Evolutionary conservation across 179 eudicot species (phyloP).

Genomic region (Actinidia arguta): DNA sequence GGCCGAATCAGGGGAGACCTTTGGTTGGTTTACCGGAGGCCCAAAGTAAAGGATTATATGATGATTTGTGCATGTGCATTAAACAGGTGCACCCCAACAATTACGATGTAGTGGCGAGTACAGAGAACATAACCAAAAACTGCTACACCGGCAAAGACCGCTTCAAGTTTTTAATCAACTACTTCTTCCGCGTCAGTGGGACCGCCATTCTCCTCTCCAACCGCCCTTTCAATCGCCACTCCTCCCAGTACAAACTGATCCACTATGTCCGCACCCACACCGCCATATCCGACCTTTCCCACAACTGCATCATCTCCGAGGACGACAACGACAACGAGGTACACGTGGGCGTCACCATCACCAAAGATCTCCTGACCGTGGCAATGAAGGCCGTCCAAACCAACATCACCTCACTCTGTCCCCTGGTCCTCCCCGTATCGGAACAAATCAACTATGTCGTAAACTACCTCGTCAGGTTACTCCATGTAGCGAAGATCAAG

Average conservation of each 20-base stretch:
- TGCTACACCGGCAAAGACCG: conserved; percentile 63
- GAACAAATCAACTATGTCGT: conserved; percentile 46
- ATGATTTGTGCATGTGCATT: no score
- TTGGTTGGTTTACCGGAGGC: no score
- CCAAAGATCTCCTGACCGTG: conserved; percentile 52
- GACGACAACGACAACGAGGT: conserved; percentile 36
- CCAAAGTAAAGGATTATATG: no score
- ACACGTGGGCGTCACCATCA: conserved; percentile 47
- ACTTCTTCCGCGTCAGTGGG: conserved; percentile 62
- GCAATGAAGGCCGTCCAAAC: conserved; percentile 55
- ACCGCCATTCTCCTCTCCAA: conserved; percentile 60
- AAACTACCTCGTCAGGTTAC: conserved; percentile 37
- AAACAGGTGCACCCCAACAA: conserved; percentile 47
- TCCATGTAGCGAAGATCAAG: conserved; percentile 46
- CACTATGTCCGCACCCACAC: conserved; percentile 62
- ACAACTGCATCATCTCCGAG: conserved; percentile 50
- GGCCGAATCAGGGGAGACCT: no score
- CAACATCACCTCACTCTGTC: conserved; percentile 53
- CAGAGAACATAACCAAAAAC: conserved; percentile 48
- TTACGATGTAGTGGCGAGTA: conserved; percentile 51
- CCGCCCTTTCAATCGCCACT: conserved; percentile 40
- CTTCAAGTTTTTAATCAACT: conserved; percentile 52
- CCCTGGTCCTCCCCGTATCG: conserved; percentile 55
- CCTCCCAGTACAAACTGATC: conserved; percentile 54
- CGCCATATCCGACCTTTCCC: conserved; percentile 48